Evolutionary conservation across 2,329 filamentous ascomycete genomes (phyloP).

Genomic region (Aureobasidium subglaciale): DNA sequence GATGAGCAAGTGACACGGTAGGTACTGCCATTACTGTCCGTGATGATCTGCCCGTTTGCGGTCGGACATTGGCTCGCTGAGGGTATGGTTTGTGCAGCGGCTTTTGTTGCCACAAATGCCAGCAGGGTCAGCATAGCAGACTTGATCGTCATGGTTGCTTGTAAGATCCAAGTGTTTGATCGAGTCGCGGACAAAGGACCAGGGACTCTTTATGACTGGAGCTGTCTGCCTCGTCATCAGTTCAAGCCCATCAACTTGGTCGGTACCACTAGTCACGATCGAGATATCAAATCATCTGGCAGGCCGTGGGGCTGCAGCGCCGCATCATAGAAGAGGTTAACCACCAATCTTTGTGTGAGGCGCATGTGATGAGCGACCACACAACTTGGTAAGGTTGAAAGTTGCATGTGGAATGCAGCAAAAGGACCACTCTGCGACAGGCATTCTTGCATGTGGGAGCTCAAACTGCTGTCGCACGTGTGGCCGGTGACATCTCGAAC

Average conservation of each 20-base stretch:
- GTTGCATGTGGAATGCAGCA: neutral
- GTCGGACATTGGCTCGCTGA: conserved; percentile 19
- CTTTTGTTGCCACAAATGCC: neutral
- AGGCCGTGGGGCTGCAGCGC: too few species aligned
- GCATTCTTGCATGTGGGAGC: neutral
- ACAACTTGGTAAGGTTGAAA: too few species aligned
- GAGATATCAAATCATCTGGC: too few species aligned
- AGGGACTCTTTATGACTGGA: too few species aligned
- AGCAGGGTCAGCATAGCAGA: neutral
- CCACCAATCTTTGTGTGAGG: too few species aligned
- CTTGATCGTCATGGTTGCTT: neutral
- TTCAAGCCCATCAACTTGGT: too few species aligned
- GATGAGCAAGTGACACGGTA: conserved; percentile 15
- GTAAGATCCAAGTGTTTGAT: neutral
- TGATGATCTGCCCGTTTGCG: conserved; percentile 21
- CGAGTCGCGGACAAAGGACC: too few species aligned
- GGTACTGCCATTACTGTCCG: conserved; percentile 15
- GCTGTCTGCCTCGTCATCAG: too few species aligned
- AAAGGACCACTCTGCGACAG: neutral
- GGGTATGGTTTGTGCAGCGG: neutral
- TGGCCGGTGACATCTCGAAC: neutral
- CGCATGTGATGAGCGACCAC: too few species aligned
- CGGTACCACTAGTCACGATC: too few species aligned
- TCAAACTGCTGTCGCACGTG: neutral
- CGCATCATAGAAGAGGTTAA: too few species aligned